Conservation (phyloP, 2,329 filamentous ascomycete species). For the Microascus cirrosus region DNA sequence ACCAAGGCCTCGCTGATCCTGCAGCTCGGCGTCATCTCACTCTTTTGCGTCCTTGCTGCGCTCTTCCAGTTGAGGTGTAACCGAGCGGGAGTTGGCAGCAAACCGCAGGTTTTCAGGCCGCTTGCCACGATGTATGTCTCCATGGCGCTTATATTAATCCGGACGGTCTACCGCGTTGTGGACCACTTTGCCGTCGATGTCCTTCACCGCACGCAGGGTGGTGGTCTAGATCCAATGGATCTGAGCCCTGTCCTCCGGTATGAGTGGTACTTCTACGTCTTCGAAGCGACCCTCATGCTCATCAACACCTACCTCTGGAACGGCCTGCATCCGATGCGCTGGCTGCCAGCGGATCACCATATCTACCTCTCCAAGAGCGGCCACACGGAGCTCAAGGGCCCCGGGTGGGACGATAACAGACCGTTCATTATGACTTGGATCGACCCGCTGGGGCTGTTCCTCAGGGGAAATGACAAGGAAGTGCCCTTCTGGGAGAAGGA, state of each 20-base stretch:
- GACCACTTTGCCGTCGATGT: conserved; percentile 34
- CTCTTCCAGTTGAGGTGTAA: conserved; percentile 30
- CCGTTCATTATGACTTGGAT: background rate
- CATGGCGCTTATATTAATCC: conserved; percentile 23
- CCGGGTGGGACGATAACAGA: background rate
- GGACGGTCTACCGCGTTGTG: conserved; percentile 42
- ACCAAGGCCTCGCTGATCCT: conserved; percentile 29
- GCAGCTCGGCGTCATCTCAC: conserved; percentile 33
- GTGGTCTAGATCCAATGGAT: background rate
- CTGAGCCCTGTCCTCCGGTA: conserved; percentile 20
- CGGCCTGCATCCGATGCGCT: conserved; percentile 26
- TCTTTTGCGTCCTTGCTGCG: conserved; percentile 30
- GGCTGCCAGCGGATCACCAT: conserved; percentile 22
- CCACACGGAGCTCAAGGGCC: conserved; percentile 17
- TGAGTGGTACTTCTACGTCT: conserved; percentile 34
- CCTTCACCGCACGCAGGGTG: conserved; percentile 5
- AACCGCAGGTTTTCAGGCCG: background rate
- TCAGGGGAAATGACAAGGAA: background rate
- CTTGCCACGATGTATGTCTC: conserved; percentile 20
- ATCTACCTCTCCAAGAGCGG: conserved; percentile 29
- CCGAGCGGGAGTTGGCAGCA: conserved; percentile 6
- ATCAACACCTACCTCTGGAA: conserved; percentile 31
- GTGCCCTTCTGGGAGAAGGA: background rate
- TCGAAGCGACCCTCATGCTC: conserved; percentile 31
- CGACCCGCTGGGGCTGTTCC: background rate